These are phyloP conservation scores for Austroboletus novae-zelandiae DNA, from an alignment of 1,284 basidiomycete genomes.

Conservation along the genomic window DNA sequence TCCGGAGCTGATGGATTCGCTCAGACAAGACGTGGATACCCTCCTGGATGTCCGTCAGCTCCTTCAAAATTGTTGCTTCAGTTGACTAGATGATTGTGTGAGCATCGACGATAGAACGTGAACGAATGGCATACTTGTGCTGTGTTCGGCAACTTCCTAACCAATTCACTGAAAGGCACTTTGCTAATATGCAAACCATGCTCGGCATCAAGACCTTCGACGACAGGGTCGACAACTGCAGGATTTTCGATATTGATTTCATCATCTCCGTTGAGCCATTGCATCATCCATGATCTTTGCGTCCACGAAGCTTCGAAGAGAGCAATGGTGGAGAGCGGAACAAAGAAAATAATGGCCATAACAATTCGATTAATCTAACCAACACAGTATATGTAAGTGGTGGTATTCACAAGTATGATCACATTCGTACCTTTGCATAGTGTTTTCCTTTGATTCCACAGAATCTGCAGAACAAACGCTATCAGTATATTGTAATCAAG, in stretches of 20 bases:
- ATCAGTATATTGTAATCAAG: conserved; percentile 8
- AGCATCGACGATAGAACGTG: conserved; percentile 5
- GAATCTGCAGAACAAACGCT: conserved; percentile 36
- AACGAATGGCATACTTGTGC: conserved; percentile 50
- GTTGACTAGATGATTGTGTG: conserved; percentile 52
- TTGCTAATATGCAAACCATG: conserved; percentile 66
- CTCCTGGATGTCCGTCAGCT: conserved; percentile 58
- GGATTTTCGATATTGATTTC: conserved; percentile 67
- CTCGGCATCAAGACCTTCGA: conserved; percentile 56
- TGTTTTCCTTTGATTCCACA: conserved; percentile 43
- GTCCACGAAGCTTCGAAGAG: conserved; percentile 68
- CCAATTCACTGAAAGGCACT: conserved; percentile 72
- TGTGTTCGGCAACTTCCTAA: conserved; percentile 77
- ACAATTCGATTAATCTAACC: conserved; percentile 69
- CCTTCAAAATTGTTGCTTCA: conserved; percentile 64
- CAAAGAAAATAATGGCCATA: conserved; percentile 78
- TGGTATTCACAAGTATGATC: not conserved
- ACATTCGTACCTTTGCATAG: conserved; percentile 53
- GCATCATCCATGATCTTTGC: conserved; percentile 62
- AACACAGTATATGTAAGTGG: not conserved
- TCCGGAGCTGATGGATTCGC: conserved; percentile 40
- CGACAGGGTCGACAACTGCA: conserved; percentile 55
- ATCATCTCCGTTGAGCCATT: conserved; percentile 62
- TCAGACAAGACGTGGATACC: conserved; percentile 56
- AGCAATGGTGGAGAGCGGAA: conserved; percentile 75